These are phyloP conservation scores for Ananas comosus DNA, from an alignment of 176 grass and related monocot genomes.

Conservation along the genomic window DNA sequence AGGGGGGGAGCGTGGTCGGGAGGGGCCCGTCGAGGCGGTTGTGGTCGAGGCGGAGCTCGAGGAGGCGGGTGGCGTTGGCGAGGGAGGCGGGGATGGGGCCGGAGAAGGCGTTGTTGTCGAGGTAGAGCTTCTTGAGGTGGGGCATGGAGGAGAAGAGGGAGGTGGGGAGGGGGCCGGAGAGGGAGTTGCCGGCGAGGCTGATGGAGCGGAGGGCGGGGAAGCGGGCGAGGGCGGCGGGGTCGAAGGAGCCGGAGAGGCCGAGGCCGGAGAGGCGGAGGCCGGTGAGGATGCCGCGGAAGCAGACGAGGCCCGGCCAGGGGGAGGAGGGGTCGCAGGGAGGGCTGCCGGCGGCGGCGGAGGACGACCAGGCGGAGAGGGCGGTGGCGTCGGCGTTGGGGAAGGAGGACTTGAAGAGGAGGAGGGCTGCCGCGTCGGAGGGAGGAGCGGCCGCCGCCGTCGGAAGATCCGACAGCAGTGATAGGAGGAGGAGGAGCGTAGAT, in stretches of 20 bases:
- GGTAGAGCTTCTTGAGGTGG: not conserved
- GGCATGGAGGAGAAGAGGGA: not conserved
- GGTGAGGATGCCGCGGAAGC: not conserved
- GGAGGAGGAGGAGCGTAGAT: not conserved
- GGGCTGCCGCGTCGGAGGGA: not conserved
- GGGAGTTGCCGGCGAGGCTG: not conserved
- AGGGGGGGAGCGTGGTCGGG: not conserved
- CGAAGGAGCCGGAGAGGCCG: not conserved
- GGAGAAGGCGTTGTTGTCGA: not conserved
- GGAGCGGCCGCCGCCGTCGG: not conserved
- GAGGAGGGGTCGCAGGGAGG: not conserved
- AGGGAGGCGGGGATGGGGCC: not conserved
- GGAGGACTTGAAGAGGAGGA: not conserved
- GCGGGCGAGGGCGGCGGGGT: not conserved
- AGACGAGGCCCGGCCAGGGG: not conserved
- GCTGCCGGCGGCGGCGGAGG: not conserved
- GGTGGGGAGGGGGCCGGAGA: not conserved
- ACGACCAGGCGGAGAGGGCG: not conserved
- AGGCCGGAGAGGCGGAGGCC: not conserved
- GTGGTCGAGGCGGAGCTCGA: not conserved
- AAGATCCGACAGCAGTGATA: not conserved
- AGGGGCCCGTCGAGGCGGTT: constrained; percentile 13
- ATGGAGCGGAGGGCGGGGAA: not conserved
- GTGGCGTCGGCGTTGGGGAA: not conserved
- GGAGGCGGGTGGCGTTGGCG: not conserved